Evolutionary conservation across 768 basidiomycete genomes (phyloP).

Genomic region (Lanmaoa rubissima): DNA sequence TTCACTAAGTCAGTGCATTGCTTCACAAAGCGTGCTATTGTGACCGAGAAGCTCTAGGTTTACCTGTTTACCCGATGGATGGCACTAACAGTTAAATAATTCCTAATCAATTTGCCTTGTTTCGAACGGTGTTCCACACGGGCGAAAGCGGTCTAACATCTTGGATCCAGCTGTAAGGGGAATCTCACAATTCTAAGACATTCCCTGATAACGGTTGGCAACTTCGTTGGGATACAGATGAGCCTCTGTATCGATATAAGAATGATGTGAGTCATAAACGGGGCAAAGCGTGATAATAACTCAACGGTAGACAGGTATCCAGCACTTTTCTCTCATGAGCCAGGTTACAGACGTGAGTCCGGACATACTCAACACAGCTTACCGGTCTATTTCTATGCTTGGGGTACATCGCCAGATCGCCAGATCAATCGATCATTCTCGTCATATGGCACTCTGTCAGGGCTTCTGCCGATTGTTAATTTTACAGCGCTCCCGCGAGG

Average conservation of each 20-base stretch:
- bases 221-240: constrained; percentile 6
- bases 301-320: neutral
- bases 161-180: too few relatives aligned
- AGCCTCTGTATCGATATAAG: too few relatives aligned
- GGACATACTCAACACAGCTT: neutral
- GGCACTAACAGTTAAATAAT: too few relatives aligned
- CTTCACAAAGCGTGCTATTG: too few relatives aligned
- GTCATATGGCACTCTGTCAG: constrained; percentile 7
- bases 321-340: neutral
- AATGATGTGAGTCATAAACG: neutral
- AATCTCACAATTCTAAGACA: neutral
- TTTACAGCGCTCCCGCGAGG: neutral
- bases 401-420: neutral
- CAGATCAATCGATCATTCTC: neutral
- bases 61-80: too few relatives aligned
- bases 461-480: neutral
- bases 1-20: too few relatives aligned
- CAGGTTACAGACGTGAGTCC: neutral
- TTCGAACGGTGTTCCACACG: too few relatives aligned
- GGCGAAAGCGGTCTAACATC: too few relatives aligned
- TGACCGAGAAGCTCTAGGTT: too few relatives aligned
- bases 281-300: neutral
- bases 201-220: neutral
- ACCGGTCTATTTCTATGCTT: neutral
- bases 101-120: too few relatives aligned